A percentile compares a stretch with the other conserved stretches of the same genome.
These are phyloP conservation scores for Nannochloris sp. DNA, from an alignment of 139 green algal genomes.

Conservation along the genomic window DNA sequence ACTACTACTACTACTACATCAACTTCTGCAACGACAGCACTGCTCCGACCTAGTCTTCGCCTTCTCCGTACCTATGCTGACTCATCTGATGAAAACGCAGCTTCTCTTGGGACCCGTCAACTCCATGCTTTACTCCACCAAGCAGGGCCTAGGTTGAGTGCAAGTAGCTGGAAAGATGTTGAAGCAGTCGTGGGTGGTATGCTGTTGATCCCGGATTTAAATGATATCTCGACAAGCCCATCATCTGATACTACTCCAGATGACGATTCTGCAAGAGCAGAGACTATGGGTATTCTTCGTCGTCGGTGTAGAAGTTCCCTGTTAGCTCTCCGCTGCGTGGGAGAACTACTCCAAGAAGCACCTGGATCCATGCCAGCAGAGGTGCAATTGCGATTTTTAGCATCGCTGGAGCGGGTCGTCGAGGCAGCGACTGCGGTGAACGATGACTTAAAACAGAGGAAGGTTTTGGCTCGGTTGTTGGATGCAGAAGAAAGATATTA, in stretches of 20 bases:
- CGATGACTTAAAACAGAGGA: neutral
- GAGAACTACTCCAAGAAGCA: conserved; percentile 2
- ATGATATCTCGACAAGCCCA: too few species aligned
- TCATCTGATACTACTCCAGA: too few species aligned
- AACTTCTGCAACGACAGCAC: too few species aligned
- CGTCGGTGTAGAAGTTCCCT: conserved; percentile 11
- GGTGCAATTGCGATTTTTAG: neutral
- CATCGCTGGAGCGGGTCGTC: neutral
- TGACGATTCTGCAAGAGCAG: neutral
- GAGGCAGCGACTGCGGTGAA: neutral
- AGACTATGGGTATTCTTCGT: conserved; percentile 1
- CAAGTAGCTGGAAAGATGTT: neutral
- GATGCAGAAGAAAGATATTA: neutral
- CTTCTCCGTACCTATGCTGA: neutral
- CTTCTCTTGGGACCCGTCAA: neutral
- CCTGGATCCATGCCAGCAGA: neutral
- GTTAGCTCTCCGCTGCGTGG: conserved; percentile 12
- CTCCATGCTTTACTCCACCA: neutral
- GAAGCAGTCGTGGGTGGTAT: neutral
- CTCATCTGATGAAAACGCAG: neutral
- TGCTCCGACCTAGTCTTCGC: neutral
- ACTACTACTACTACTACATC: too few species aligned
- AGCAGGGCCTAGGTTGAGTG: neutral
- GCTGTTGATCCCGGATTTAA: too few species aligned
- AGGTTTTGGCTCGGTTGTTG: neutral